Evolutionary conservation across 208 protist species (phyloP).

Genomic region (Leishmania aethiopica): DNA sequence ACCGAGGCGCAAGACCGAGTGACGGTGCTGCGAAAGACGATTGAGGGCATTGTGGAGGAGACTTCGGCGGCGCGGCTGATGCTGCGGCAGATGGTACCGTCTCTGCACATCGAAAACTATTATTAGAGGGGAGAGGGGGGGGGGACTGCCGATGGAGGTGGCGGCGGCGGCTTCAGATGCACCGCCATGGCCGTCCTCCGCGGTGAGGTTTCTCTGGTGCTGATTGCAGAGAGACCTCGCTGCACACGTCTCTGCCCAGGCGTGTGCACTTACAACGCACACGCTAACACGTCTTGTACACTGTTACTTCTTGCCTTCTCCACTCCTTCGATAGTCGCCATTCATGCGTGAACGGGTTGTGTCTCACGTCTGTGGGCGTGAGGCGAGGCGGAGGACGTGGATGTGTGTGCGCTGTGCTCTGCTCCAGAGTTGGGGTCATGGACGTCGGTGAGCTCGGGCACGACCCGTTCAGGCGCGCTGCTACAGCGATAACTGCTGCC

Average conservation of each 20-base stretch:
- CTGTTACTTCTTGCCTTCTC: constrained; percentile 1
- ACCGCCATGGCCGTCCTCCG: not conserved
- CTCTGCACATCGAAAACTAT: constrained; percentile 85
- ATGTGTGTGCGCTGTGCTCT: too few relatives aligned
- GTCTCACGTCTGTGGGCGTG: not conserved
- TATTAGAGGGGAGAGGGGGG: constrained; percentile 10
- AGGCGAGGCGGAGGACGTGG: not conserved
- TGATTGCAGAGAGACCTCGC: not conserved
- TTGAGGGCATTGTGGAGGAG: constrained; percentile 71
- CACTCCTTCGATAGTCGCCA: not conserved
- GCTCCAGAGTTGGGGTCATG: too few relatives aligned
- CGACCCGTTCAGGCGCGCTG: not conserved
- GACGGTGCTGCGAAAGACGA: constrained; percentile 50
- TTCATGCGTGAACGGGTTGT: not conserved
- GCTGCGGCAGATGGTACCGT: constrained; percentile 75
- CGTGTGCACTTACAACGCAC: not conserved
- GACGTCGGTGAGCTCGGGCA: not conserved
- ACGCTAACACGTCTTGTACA: not conserved
- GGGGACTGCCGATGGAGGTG: not conserved
- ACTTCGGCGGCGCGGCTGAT: constrained; percentile 54
- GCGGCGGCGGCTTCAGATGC: not conserved
- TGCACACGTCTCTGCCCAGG: not conserved
- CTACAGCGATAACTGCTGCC: not conserved
- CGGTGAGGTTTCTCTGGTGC: not conserved
- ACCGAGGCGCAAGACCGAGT: constrained; percentile 64